A percentile compares a stretch with the other conserved stretches of the same genome.
phyloP scores from a whole-genome alignment of 129 eudicot genomes.

The Deinandra increscens region DNA sequence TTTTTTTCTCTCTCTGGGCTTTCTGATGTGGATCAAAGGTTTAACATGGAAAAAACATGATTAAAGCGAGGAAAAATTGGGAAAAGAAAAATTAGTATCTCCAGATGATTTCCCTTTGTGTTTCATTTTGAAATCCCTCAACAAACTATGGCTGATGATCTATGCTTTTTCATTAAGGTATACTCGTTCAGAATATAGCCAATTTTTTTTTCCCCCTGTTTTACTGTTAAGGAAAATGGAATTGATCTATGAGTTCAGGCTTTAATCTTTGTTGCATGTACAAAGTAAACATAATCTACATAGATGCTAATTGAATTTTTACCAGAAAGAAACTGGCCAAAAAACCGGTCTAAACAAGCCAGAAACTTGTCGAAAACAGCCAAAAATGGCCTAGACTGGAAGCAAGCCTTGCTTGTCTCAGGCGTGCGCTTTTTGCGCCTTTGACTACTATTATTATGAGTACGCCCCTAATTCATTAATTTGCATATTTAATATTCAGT shows the following conservation, averaged over 20 bases:
- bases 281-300: not conserved
- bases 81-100: conserved; percentile 31
- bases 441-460: not conserved
- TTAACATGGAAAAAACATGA: conserved; percentile 37
- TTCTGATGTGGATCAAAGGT: conserved; percentile 24
- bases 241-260: conserved; percentile 20
- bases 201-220: not conserved
- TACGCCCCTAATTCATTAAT: not conserved
- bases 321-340: too few species aligned
- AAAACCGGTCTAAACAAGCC: too few species aligned
- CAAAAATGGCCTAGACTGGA: too few species aligned
- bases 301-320: conserved; percentile 24
- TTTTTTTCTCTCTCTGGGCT: conserved; percentile 24
- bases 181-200: conserved; percentile 3
- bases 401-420: too few species aligned
- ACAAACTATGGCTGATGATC: conserved; percentile 51
- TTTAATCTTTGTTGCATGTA: not conserved
- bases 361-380: too few species aligned
- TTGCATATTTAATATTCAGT: conserved; percentile 4
- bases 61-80: conserved; percentile 43
- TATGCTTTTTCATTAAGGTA: conserved; percentile 54
- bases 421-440: too few species aligned
- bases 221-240: not conserved
- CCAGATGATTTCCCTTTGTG: conserved; percentile 25
- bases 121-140: conserved; percentile 30